Evolutionary conservation across 805 yeast genomes (phyloP).

Genomic region (Torulaspora indica): DNA sequence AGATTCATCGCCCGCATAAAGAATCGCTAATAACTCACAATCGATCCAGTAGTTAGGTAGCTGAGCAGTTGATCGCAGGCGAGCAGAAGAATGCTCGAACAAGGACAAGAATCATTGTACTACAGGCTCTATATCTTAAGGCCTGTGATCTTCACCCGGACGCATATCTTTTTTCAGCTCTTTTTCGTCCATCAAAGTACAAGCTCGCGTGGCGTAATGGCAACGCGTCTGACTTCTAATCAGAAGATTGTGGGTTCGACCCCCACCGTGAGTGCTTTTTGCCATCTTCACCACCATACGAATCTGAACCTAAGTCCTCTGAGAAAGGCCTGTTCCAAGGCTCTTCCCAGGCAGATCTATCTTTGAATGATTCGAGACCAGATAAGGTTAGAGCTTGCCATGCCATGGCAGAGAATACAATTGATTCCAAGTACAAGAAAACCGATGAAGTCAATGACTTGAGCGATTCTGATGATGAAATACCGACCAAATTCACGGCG

Average conservation of each 20-base stretch:
- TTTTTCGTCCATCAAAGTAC: neutral
- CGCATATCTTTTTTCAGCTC: too few relatives aligned
- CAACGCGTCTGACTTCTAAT: conserved; percentile 55
- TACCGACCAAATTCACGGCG: conserved; percentile 12
- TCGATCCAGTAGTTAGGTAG: too few relatives aligned
- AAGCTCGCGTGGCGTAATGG: conserved; percentile 53
- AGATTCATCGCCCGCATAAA: too few relatives aligned
- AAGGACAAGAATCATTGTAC: too few relatives aligned
- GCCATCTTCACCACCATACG: neutral
- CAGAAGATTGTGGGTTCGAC: conserved; percentile 54
- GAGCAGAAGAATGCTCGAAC: too few relatives aligned
- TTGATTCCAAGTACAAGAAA: conserved; percentile 4
- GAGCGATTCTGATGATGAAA: conserved; percentile 7
- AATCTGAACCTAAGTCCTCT: neutral
- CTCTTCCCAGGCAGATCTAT: too few relatives aligned
- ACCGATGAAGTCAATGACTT: conserved; percentile 5
- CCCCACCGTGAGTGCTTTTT: conserved; percentile 48
- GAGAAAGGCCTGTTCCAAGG: too few relatives aligned
- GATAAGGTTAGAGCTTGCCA: neutral
- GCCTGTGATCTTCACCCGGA: too few relatives aligned
- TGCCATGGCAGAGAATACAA: neutral
- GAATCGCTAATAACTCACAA: too few relatives aligned
- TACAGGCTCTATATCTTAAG: too few relatives aligned
- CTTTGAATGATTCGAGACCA: too few relatives aligned
- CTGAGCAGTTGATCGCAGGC: too few relatives aligned